Base-by-base conservation (phyloP, 306 rosid genomes). In the Biancaea sappan region DNA sequence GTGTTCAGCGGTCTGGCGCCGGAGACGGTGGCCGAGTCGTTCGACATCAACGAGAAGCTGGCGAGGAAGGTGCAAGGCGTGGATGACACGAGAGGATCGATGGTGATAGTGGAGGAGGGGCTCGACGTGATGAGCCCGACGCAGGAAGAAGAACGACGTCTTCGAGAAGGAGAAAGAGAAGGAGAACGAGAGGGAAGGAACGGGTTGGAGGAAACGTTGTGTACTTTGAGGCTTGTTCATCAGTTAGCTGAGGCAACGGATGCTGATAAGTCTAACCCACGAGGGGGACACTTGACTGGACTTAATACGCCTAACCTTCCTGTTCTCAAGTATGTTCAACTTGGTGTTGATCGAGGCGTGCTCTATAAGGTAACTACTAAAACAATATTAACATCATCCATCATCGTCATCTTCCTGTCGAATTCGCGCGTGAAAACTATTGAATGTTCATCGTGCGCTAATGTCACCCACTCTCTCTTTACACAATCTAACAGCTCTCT, bases 221-320 rank as follows among this genome's bases (percentile, higher is more conserved):
- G 84, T 74, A 60, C 84, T 12, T 69, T 69, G 14, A 63, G 80
- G 28, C 76, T 80, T 43, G 65, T 53, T 29, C 67, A 62, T 10
- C 65, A 69, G 66, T 46, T 63, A 40, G 74, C 43, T n/a, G 67
- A 77, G 43, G 35, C 84, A 1, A 57, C 65, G 10, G 69, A 31
- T 29, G 84, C 84, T 11, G 80, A 80, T 32, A 28, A 75, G 2
- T 80, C 60, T 62, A 80, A 80, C 76, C 77, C 80, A n/a, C 84
- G 77, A 4, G 84, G 69, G 43, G 84, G 84, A 37, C 66, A 66
- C 21, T 13, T 62, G 68, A 69, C 75, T 66, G 65, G 69, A 77
- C 75, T 77, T 40, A 80, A 80, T 69, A 22, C 41, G 77, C 44
- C 61, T 15, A 75, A 61, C 38, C 72, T 80, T 52, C 84, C 84